Conservation (phyloP, 202 grass and related monocot species). For the Zoysia matrella region DNA sequence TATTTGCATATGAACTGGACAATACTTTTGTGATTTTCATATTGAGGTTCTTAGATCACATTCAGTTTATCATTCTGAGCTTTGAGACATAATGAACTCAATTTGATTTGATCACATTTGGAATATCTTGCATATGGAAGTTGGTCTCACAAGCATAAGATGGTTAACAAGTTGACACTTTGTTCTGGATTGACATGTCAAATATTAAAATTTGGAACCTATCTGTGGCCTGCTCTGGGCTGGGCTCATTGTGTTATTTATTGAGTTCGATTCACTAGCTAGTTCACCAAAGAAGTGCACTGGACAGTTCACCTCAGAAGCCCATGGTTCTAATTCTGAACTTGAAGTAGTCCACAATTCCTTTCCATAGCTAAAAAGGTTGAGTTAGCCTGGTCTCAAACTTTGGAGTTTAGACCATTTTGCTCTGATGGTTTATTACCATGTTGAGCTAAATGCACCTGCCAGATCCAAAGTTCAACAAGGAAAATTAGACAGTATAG, state of each 20-base stretch:
- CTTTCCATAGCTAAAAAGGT: background rate
- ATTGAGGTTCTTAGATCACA: background rate
- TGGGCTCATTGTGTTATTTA: background rate
- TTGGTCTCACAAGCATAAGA: background rate
- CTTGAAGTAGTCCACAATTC: background rate
- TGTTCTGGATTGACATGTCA: background rate
- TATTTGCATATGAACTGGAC: background rate
- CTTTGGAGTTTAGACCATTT: background rate
- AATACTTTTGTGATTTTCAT: background rate
- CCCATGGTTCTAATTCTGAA: background rate
- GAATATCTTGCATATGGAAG: background rate
- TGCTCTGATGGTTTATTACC: background rate
- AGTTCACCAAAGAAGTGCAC: background rate
- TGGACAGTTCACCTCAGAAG: background rate
- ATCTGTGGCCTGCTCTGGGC: background rate
- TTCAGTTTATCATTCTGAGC: background rate
- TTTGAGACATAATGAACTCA: background rate
- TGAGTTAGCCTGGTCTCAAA: background rate
- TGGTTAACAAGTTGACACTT: conserved; percentile 4
- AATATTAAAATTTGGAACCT: background rate
- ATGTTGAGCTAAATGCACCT: background rate
- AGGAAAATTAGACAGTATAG: background rate
- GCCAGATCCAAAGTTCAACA: background rate
- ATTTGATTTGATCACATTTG: background rate
- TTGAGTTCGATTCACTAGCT: background rate